Base-by-base conservation (phyloP, 1,139 yeast genomes). In the Blastobotrys capitulatus region DNA sequence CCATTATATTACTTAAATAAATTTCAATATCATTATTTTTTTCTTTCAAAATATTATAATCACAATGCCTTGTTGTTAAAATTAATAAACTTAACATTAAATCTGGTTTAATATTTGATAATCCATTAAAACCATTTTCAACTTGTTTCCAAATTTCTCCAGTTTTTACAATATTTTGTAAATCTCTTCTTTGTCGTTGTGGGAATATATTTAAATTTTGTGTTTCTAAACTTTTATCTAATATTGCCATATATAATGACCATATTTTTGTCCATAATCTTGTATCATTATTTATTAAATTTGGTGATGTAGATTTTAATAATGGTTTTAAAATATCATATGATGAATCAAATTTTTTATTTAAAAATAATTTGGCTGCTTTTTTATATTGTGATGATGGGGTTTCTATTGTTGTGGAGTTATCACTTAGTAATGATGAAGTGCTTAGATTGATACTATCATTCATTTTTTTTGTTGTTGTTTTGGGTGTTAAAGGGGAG, bases 351-450 rank as follows among this genome's bases (percentile, higher is more conserved):
- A 60, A 60, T 49, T 51, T 52, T 42, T 58, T 57, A 50, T 58
- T 60, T 29, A 60, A 52, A 46, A 60, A 60, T 20, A 53, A 52
- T 47, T 56, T 57, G 20, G 60, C 59, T 6, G 63, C 61, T 26
- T 52, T 40, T 27, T 57, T 58, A 49, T 59, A 59, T 18, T 43
- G 27, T 18, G 42, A 45, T 3, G 46, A 15, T 22, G 25, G 25
- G 25, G 25, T 22, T 5, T 22, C 25, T 22, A 22, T 4, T 7
- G 25, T 22, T 2, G 42, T 15, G 10, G 15, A 18, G 34, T 36
- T 16, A 19, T 42, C 46, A 10, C 13, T 13, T 4, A 44, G 41
- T 12, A 46, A 27, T 16, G 48, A 46, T 6, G 44, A 18, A 12
- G 41, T 34, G 15, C 48, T 46, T 35, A 40, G 40, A 20, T 46